Evolutionary conservation across 192 early-diverging fungal genomes (phyloP), one percentile per base, ranked within the genome.

Genomic region (Entomortierella chlamydospora): DNA sequence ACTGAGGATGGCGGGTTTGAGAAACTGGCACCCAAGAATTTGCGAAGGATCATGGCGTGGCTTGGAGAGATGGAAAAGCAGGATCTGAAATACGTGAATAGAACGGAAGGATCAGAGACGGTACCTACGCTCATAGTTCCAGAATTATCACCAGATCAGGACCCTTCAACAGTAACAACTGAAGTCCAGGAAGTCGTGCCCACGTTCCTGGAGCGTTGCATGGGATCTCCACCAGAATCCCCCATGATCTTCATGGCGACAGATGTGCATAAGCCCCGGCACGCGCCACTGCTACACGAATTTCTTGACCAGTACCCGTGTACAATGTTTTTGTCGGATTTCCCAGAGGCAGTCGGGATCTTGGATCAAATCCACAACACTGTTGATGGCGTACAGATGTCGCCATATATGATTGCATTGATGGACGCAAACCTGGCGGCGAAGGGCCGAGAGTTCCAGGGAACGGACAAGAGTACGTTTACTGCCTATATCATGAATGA

Each of bases 171-270:
- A 30, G 2, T 52, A 34, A 68, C n/a, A 6, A n/a, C n/a, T n/a
- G n/a, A n/a, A n/a, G n/a, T n/a, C n/a, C n/a, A 23, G 4, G 37
- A 56, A 22, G n/a, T 31, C 10, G 23, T 26, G 12, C 51, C 60
- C 4, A 61, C 76, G 9, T 79, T 79, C 47, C 42, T 70, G 5
- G 68, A 79, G 13, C 54, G 63, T 7, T 79, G 76, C 25, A 50
- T 20, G 29, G 25, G 18, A 4, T 29, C 68, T 7, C 55, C 73
- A 23, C 50, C 68, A 30, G 68, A 66, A 23, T 82, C 83, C 0
- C 77, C 81, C 0, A 59, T 87, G 55, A 41, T 85, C 11, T 87
- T 82, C 57, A 70, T 87, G 58, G 84, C 86, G 17, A 87, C 86
- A 8, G 86, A 87, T 70, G 79, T 78, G 10, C 64, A 53, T 45